Conservation (phyloP, 2,329 filamentous ascomycete genomes). For the Aspergillus sp. region DNA sequence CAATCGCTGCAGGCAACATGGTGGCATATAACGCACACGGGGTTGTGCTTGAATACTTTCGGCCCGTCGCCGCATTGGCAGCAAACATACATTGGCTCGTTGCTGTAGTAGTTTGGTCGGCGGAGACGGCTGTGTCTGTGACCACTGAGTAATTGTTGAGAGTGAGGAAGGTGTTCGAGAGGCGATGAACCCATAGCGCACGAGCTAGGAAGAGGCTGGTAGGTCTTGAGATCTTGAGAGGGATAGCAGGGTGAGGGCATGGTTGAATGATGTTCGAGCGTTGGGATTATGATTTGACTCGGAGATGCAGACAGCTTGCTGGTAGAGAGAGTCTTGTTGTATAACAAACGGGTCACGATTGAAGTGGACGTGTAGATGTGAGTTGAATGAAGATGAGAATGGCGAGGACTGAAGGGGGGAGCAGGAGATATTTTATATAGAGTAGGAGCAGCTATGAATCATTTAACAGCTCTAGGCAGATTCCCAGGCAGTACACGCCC, state of each 20-base stretch:
- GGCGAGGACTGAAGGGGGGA: not conserved
- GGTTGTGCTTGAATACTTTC: conserved; percentile 36
- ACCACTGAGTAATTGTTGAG: not conserved
- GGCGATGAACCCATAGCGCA: not conserved
- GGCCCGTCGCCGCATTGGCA: conserved; percentile 41
- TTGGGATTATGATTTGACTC: not conserved
- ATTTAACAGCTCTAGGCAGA: not conserved
- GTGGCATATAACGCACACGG: conserved; percentile 32
- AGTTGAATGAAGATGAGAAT: not conserved
- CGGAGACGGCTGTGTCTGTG: not conserved
- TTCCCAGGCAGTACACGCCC: not conserved
- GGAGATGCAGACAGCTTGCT: not conserved
- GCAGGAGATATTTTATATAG: not conserved
- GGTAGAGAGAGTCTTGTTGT: not conserved
- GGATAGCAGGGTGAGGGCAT: not conserved
- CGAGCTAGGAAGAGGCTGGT: not conserved
- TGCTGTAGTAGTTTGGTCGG: conserved; percentile 11
- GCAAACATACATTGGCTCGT: conserved; percentile 35
- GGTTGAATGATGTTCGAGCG: not conserved
- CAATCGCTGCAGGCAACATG: conserved; percentile 33
- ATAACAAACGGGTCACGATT: not conserved
- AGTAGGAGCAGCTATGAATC: not conserved
- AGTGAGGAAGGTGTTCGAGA: not conserved
- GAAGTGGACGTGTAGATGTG: not conserved
- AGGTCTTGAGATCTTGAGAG: not conserved